These are phyloP conservation scores for Beta macrorhiza DNA, from an alignment of 179 eudicot genomes.

Conservation along the genomic window DNA sequence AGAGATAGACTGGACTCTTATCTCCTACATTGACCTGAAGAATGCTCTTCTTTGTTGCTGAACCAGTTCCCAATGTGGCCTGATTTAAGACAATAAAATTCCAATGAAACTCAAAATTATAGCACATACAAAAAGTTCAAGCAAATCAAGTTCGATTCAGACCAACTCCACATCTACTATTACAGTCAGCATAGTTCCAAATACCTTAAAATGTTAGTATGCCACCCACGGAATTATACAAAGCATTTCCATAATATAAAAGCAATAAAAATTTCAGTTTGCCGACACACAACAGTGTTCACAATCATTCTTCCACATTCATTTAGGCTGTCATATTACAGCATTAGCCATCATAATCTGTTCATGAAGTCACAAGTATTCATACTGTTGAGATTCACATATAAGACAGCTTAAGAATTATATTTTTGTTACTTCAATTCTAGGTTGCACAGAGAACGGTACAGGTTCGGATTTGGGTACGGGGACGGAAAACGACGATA, in stretches of 20 bases:
- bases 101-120: neutral
- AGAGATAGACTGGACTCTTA: constrained; percentile 56
- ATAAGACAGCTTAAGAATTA: neutral
- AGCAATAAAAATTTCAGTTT: neutral
- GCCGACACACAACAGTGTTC: neutral
- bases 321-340: neutral
- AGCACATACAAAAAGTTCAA: neutral
- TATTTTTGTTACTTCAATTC: neutral
- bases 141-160: neutral
- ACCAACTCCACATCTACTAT: neutral
- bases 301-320: neutral
- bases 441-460: too few relatives aligned
- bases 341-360: neutral
- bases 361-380: neutral
- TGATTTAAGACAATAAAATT: constrained; percentile 20
- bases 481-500: too few relatives aligned
- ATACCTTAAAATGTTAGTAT: neutral
- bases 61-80: constrained; percentile 75
- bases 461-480: too few relatives aligned
- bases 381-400: neutral
- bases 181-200: neutral
- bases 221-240: neutral
- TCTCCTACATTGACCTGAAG: constrained; percentile 79
- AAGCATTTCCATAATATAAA: neutral
- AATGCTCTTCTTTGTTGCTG: constrained; percentile 59